Percentiles rank a stretch among this genome's conserved stretches.
These are phyloP conservation scores for Penicillium goetzii DNA, from an alignment of 495 filamentous ascomycete genomes.

Conservation along the genomic window DNA sequence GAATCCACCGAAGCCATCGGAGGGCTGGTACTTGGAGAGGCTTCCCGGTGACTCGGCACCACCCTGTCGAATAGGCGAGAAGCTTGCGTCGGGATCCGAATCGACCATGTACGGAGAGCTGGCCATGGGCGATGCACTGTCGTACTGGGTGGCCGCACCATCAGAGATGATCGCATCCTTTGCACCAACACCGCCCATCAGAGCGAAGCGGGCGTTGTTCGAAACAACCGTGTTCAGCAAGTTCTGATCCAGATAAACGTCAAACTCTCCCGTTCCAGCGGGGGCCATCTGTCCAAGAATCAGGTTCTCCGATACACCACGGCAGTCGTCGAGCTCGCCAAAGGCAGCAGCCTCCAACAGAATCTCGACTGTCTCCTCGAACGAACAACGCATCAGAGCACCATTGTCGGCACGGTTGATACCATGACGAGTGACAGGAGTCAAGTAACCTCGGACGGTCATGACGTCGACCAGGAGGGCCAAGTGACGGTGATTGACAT, in stretches of 20 bases:
- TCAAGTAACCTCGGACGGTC: constrained; percentile 90
- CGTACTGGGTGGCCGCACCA: constrained; percentile 93
- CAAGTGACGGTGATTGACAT: constrained; percentile 98
- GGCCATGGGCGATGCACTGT: constrained; percentile 83
- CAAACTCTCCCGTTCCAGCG: constrained; percentile 92
- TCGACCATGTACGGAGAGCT: constrained; percentile 76
- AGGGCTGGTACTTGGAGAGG: constrained; percentile 64
- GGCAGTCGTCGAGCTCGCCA: constrained; percentile 95
- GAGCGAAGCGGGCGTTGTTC: constrained; percentile 78
- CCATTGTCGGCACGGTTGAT: constrained; percentile 98
- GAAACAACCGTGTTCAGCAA: constrained; percentile 95
- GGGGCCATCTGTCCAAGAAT: constrained; percentile 97
- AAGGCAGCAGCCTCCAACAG: constrained; percentile 90
- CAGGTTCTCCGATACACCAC: constrained; percentile 97
- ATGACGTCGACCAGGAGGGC: constrained; percentile 97
- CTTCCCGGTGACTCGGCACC: constrained; percentile 77
- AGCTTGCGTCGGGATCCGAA: constrained; percentile 76
- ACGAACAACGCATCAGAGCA: constrained; percentile 98
- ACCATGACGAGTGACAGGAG: constrained; percentile 95
- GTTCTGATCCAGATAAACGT: constrained; percentile 87
- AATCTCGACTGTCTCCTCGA: constrained; percentile 99
- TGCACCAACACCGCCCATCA: constrained; percentile 73
- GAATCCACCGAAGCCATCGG: constrained; percentile 59
- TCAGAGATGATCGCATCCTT: constrained; percentile 72
- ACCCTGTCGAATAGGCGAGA: constrained; percentile 85